Conservation (phyloP, 2,329 filamentous ascomycete genomes). For the Hypocreales sp. region DNA sequence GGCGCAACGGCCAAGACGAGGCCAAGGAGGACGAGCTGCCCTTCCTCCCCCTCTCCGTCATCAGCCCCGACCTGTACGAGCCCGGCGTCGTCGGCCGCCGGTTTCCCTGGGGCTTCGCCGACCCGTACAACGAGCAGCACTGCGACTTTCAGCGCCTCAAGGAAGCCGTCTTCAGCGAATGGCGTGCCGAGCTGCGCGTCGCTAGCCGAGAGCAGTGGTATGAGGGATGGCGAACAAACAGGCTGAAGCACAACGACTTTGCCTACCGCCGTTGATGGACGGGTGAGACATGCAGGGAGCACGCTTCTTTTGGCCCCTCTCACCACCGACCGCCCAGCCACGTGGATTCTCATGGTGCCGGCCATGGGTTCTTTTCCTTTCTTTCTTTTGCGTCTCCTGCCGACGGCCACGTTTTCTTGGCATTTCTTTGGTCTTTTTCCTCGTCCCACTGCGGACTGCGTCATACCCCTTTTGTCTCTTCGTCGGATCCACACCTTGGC, state of each 20-base stretch:
- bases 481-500: no score
- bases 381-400: no score
- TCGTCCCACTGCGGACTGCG: no score
- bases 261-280: conserved; percentile 18
- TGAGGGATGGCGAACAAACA: conserved; percentile 77
- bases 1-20: conserved; percentile 29
- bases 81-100: conserved; percentile 64
- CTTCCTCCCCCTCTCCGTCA: conserved; percentile 77
- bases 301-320: no score
- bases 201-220: conserved; percentile 89
- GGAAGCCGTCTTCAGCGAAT: conserved; percentile 84
- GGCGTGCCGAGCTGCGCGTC: conserved; percentile 81
- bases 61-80: conserved; percentile 87
- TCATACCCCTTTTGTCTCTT: no score
- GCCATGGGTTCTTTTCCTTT: no score
- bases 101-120: conserved; percentile 94
- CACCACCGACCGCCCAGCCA: no score
- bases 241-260: conserved; percentile 40
- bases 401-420: no score
- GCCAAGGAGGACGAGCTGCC: conserved; percentile 40
- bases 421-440: no score
- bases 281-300: no score
- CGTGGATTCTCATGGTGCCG: no score
- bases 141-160: conserved; percentile 88
- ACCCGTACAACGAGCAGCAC: conserved; percentile 80